These are phyloP conservation scores for Teunomyces tritomae DNA, from an alignment of 805 yeast genomes.

Conservation along the genomic window DNA sequence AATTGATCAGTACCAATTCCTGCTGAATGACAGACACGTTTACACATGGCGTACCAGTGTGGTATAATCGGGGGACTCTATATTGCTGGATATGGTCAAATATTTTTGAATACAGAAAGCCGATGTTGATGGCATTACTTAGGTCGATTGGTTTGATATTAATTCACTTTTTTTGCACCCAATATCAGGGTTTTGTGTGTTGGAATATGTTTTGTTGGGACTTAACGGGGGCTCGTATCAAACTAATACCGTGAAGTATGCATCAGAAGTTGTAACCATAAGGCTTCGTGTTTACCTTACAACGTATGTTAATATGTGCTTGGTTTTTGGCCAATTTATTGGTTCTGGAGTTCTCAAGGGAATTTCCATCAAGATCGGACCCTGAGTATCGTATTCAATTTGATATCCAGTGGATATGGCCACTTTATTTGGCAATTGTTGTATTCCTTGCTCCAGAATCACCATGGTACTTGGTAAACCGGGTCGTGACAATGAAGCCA, in stretches of 20 bases:
- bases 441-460: constrained; percentile 45
- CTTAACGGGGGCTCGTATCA: constrained; percentile 56
- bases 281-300: constrained; percentile 50
- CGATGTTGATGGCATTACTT: constrained; percentile 29
- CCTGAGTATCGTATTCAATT: constrained; percentile 45
- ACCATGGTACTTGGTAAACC: constrained; percentile 46
- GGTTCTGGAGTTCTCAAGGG: constrained; percentile 51
- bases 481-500: constrained; percentile 40
- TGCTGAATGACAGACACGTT: constrained; percentile 42
- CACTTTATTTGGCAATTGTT: constrained; percentile 32
- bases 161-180: constrained; percentile 47
- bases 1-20: constrained; percentile 30
- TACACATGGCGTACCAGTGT: constrained; percentile 29
- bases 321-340: constrained; percentile 57
- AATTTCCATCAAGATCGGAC: constrained; percentile 22
- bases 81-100: constrained; percentile 45
- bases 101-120: constrained; percentile 43
- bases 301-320: constrained; percentile 49
- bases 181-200: constrained; percentile 35
- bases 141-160: constrained; percentile 40
- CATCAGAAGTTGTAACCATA: constrained; percentile 56
- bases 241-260: constrained; percentile 50
- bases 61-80: constrained; percentile 46
- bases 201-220: constrained; percentile 45
- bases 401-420: constrained; percentile 41